A percentile compares a stretch with the other conserved stretches of the same genome.
phyloP scores from a whole-genome alignment of 2,329 filamentous ascomycete genomes.

The Diaporthe ampelina region DNA sequence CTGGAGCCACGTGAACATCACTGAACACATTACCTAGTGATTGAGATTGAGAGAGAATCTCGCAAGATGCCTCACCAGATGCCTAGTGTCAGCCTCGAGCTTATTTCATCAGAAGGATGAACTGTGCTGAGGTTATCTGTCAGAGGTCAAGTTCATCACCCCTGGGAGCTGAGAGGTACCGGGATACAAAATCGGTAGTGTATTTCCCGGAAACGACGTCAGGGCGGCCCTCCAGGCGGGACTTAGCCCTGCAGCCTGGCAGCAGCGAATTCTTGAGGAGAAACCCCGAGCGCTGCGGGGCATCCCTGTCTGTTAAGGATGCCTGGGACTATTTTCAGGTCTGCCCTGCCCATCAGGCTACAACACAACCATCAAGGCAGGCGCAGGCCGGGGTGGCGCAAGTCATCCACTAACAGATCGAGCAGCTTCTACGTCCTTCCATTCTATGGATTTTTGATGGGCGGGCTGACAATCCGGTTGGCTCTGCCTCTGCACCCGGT shows the following conservation, averaged over 20 bases:
- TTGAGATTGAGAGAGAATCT: neutral
- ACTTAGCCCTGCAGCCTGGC: constrained; percentile 26
- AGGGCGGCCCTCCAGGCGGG: constrained; percentile 23
- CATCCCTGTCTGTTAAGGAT: constrained; percentile 33
- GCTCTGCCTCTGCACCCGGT: constrained; percentile 27
- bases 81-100: neutral
- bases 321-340: constrained; percentile 12
- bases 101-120: neutral
- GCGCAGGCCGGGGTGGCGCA: neutral
- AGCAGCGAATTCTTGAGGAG: constrained; percentile 3
- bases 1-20: neutral
- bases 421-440: constrained; percentile 41
- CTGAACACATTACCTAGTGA: neutral
- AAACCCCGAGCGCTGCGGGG: constrained; percentile 37
- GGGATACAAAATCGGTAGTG: neutral
- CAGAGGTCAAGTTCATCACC: too few species aligned
- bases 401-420: constrained; percentile 37
- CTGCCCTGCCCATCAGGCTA: neutral
- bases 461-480: constrained; percentile 36
- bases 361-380: neutral
- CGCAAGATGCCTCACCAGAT: neutral
- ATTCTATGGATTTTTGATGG: constrained; percentile 37
- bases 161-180: neutral
- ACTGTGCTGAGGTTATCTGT: neutral
- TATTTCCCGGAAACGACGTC: constrained; percentile 23